These are phyloP conservation scores for Pyrenopolyporus hunteri DNA, from an alignment of 495 filamentous ascomycete genomes.

Conservation along the genomic window DNA sequence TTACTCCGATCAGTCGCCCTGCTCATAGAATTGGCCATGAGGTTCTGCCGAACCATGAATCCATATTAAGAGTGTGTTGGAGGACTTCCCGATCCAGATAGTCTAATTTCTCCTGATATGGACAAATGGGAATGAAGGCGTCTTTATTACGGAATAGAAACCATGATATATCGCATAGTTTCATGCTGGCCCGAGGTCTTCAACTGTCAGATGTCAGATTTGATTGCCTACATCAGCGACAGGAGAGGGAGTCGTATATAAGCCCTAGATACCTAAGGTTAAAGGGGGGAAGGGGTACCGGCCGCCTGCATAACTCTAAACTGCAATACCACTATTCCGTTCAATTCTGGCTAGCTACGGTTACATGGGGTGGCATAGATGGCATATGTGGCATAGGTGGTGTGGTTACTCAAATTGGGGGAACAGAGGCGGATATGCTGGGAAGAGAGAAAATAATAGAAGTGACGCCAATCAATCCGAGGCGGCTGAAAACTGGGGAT, in stretches of 20 bases:
- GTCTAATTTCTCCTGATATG: no score
- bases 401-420: slow-evolving; percentile 1
- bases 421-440: neutral
- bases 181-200: neutral
- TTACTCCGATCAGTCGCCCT: no score
- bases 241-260: neutral
- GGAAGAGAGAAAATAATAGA: neutral
- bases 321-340: slow-evolving; percentile 8
- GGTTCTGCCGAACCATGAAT: no score
- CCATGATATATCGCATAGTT: neutral
- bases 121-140: neutral
- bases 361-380: no score
- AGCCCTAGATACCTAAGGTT: neutral
- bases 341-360: slow-evolving; percentile 5
- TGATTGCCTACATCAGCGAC: neutral
- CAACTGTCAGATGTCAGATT: slow-evolving; percentile 5
- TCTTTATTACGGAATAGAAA: neutral
- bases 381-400: no score
- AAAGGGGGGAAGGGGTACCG: neutral
- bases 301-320: neutral
- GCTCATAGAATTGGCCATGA: no score
- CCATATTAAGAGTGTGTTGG: no score
- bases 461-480: neutral
- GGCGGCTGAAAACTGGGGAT: slow-evolving; percentile 24
- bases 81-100: no score